Evolutionary conservation across 331 rosid species (phyloP).

Genomic region (Quercus lobata): DNA sequence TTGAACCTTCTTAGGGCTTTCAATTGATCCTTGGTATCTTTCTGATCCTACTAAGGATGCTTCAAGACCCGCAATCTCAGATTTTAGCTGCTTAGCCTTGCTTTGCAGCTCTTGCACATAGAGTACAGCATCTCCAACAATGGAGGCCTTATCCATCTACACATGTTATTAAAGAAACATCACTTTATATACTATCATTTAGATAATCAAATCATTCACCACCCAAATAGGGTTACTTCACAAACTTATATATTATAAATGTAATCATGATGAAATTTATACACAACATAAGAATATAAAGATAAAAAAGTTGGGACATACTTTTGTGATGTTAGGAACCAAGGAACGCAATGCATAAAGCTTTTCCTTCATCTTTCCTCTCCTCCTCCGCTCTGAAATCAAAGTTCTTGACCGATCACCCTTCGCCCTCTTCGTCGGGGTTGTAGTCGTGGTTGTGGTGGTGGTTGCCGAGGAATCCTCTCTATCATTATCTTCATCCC

Average conservation of each 20-base stretch:
- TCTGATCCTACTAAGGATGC: conserved; percentile 46
- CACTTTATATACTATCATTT: not conserved
- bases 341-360: conserved; percentile 79
- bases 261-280: too few relatives aligned
- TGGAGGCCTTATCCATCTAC: conserved; percentile 96
- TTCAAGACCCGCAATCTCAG: conserved; percentile 69
- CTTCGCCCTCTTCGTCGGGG: conserved; percentile 34
- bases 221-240: too few relatives aligned
- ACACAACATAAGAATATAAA: too few relatives aligned
- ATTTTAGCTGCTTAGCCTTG: conserved; percentile 63
- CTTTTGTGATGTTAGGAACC: conserved; percentile 94
- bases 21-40: conserved; percentile 31
- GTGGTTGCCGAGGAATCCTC: conserved; percentile 44
- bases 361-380: conserved; percentile 86
- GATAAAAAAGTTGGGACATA: not conserved
- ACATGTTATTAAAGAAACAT: not conserved
- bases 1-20: conserved; percentile 30
- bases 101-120: conserved; percentile 67
- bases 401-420: conserved; percentile 70
- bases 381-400: conserved; percentile 72
- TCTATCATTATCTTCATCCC: conserved; percentile 33
- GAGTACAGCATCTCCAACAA: conserved; percentile 80
- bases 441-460: conserved; percentile 1
- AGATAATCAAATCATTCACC: too few relatives aligned
- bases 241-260: too few relatives aligned